Conservation (phyloP, 2,329 filamentous ascomycete species). For the Penicillium sp. region DNA sequence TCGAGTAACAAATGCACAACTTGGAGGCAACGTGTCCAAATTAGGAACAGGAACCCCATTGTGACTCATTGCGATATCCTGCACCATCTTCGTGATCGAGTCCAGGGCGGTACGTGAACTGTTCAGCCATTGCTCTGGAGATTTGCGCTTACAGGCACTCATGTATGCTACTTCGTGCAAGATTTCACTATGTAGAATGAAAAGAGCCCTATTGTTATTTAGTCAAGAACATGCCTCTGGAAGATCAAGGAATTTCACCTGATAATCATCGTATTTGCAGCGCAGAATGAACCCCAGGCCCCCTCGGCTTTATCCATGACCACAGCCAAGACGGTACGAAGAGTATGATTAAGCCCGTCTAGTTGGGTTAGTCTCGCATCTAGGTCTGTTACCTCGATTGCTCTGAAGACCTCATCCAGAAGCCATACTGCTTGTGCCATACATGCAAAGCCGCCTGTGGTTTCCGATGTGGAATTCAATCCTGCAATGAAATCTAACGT, state of each 20-base stretch:
- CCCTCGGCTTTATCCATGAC: slow-evolving; percentile 5
- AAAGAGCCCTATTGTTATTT: neutral
- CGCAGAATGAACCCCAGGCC: slow-evolving; percentile 14
- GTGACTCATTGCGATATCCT: slow-evolving; percentile 17
- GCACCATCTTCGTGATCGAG: slow-evolving; percentile 22
- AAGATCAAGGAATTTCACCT: slow-evolving; percentile 10
- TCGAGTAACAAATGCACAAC: neutral
- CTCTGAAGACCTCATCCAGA: slow-evolving; percentile 21
- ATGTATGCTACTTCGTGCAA: slow-evolving; percentile 4
- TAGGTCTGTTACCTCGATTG: slow-evolving; percentile 5
- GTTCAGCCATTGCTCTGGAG: slow-evolving; percentile 6
- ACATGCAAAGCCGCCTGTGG: slow-evolving; percentile 18
- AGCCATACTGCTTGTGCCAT: slow-evolving; percentile 25
- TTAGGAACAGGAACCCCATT: neutral
- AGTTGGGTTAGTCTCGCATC: slow-evolving; percentile 13
- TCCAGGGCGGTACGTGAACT: slow-evolving; percentile 19
- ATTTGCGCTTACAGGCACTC: slow-evolving; percentile 2
- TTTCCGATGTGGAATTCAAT: neutral
- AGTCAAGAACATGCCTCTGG: neutral
- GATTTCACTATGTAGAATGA: neutral
- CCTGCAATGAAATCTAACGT: neutral
- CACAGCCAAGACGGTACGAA: slow-evolving; percentile 8
- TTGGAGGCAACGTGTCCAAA: slow-evolving; percentile 5
- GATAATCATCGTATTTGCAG: slow-evolving; percentile 14
- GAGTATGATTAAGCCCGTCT: slow-evolving; percentile 9